Evolutionary conservation across 306 rosid genomes (phyloP), one percentile per base, ranked within the genome.

Genomic region (Gastrolobium villosum): DNA sequence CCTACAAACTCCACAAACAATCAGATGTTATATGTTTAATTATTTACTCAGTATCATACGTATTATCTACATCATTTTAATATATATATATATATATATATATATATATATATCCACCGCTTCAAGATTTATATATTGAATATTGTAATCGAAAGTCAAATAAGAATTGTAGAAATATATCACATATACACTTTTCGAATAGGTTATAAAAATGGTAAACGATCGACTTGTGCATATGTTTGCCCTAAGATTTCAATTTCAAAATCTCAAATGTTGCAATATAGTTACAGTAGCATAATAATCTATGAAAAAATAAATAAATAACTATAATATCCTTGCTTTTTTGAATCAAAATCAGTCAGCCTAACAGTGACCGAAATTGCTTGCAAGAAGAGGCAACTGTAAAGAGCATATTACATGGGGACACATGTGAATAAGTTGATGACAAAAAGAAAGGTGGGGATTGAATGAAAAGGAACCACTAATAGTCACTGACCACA

Each of bases 311-410:
- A 13, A 1, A 30, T 40, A 36, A 7, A 39, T 28, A 11, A 10
- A 46, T 7, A 30, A 6, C 41, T 7, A 0, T 34, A 10, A 28
- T 11, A 53, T 2, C 2, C 32, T 40, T 56, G 31, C 10, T 31
- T 73, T 43, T 13, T 44, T 6, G 7, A 7, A 37, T 20, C 34
- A 20, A 74, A 52, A 43, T 40, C 1, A 61, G 35, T 61, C 39
- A 32, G 26, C 5, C 44, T 32, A 41, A 14, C 7, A 15, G n/a
- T 56, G 48, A 54, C 34, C 15, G n/a, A 46, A 55, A 68, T 45
- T 34, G 40, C 62, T 44, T 56, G 50, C 3, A 34, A 36, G 48
- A 46, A 68, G 74, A 55, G 49, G 30, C 59, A 43, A 67, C 50
- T 9, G 10, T 75, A 3, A 26, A 62, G 40, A 49, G 14, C 63